Percentiles rank a stretch among this genome's conserved stretches.
Evolutionary conservation across 768 basidiomycete species (phyloP).

Genomic region (Trametes maxima): DNA sequence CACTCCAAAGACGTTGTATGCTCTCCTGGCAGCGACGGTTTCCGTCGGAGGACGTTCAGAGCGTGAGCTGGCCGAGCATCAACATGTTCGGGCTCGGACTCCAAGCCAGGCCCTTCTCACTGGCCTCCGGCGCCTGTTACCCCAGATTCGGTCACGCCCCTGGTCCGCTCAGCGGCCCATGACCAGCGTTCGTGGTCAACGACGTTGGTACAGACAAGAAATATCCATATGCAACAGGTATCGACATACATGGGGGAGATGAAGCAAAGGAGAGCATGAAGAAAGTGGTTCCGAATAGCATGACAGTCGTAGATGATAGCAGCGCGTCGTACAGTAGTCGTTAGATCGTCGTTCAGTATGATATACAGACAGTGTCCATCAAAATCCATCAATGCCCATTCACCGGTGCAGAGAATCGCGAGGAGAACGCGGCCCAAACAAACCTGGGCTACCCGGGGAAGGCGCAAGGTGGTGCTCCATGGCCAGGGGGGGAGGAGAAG

Average conservation of each 20-base stretch:
- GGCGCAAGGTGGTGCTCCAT: slow-evolving; percentile 57
- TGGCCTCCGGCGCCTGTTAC: not conserved
- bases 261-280: slow-evolving; percentile 11
- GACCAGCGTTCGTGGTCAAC: not conserved
- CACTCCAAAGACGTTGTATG: no score
- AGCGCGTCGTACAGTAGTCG: slow-evolving; percentile 13
- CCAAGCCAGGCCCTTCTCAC: not conserved
- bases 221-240: slow-evolving; percentile 8
- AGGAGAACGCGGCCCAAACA: slow-evolving; percentile 81
- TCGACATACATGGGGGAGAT: slow-evolving; percentile 11
- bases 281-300: slow-evolving; percentile 3
- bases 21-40: no score
- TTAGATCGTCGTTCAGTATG: slow-evolving; percentile 1
- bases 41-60: no score
- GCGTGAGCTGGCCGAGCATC: no score
- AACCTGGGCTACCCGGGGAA: slow-evolving; percentile 57
- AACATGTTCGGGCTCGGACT: no score
- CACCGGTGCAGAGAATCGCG: slow-evolving; percentile 35
- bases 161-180: not conserved
- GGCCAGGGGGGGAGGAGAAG: slow-evolving; percentile 63
- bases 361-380: slow-evolving; percentile 4
- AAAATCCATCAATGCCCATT: not conserved
- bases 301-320: slow-evolving; percentile 6
- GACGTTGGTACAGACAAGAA: not conserved
- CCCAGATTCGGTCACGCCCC: not conserved